Conservation (phyloP, 176 grass and related monocot genomes). For the Oryza meridionalis region DNA sequence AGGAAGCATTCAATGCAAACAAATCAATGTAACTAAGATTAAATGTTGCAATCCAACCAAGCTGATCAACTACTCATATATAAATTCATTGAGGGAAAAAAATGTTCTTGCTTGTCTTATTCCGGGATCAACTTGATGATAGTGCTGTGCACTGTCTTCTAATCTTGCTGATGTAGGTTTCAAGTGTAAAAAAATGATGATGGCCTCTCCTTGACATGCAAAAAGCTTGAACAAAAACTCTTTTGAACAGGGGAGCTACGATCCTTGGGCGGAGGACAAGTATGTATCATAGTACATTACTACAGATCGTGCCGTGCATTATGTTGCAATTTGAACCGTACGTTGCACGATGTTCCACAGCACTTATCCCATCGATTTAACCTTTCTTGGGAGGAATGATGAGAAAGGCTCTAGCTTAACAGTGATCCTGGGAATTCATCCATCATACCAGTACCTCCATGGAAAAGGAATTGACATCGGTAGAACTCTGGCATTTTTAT, state of each 20-base stretch:
- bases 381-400: constrained; percentile 30
- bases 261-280: background rate
- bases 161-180: background rate
- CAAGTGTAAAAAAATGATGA: background rate
- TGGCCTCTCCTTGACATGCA: background rate
- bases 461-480: background rate
- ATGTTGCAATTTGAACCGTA: constrained; percentile 37
- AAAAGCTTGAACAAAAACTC: background rate
- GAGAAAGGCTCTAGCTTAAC: constrained; percentile 23
- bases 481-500: background rate
- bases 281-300: background rate
- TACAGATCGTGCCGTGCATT: constrained; percentile 30
- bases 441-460: background rate
- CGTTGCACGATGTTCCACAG: constrained; percentile 35
- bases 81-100: background rate
- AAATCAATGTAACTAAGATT: background rate
- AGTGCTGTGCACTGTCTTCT: background rate
- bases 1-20: background rate
- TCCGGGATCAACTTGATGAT: background rate
- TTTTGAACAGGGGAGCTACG: background rate
- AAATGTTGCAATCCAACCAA: background rate
- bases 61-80: background rate
- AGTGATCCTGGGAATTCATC: background rate
- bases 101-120: background rate
- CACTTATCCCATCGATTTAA: constrained; percentile 35